Evolutionary conservation across 306 rosid species (phyloP), one percentile per base, ranked within the genome.

Genomic region (Abrus pulchellus): DNA sequence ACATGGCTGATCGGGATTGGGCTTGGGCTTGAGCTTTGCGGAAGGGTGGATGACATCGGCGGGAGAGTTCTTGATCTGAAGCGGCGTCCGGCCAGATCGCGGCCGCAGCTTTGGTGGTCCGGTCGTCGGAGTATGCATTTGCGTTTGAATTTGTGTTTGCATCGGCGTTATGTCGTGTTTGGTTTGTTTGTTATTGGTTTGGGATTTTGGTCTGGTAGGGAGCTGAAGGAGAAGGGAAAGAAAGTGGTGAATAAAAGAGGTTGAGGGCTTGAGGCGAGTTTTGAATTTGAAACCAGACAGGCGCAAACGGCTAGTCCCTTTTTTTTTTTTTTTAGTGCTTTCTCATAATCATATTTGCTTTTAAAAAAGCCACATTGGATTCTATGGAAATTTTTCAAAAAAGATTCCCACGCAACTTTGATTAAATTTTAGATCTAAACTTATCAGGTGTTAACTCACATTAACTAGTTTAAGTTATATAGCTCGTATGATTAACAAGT

Each of bases 261-360:
- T 36, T 3, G 28, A 10, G 5, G 6, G 54, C 40, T 30, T 3
- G 68, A 32, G 70, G 32, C 3, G 61, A 20, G 44, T 44, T 94
- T 93, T 82, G 88, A 95, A 90, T 95, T 95, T 90, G 89, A 93
- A 94, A 83, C 41, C 2, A 53, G 74, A 72, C 62, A 70, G 87
- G 99, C 97, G 98, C 87, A 83, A 95, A 95, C 99, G 97, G 99
- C 97, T 91, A 85, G 70, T 80, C 27, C 78, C 8, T 76, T 57
- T 38, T 45, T 34, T 5, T 6, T 56, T 14, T 0, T 2, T 68
- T 5, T 32, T 43, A 29, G 33, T 6, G 7, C 11, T 60, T 61
- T 38, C 60, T 30, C 7, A 4, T 3, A 13, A 60, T 47, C 52
- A 34, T n/a, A 59, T 27, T 20, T 64, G 71, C 68, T 64, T 83